These are phyloP conservation scores for Pichia sp. DNA, from an alignment of 1,139 yeast species.

Conservation along the genomic window DNA sequence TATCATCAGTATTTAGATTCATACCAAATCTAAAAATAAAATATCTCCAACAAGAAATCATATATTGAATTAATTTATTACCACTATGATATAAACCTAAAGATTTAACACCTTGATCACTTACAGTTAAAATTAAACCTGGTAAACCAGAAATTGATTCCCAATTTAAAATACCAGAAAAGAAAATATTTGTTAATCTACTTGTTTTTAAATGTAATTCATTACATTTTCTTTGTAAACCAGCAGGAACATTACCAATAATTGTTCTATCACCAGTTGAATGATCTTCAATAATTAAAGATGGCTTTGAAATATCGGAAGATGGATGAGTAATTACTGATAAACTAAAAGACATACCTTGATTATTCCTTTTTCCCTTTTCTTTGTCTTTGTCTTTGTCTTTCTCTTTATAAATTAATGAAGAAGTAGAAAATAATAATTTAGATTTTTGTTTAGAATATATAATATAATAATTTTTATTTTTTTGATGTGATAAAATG, in stretches of 20 bases:
- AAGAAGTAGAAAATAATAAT: too few relatives aligned
- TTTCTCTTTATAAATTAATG: too few relatives aligned
- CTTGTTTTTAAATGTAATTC: slow-evolving; percentile 48
- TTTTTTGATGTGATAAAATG: neutral
- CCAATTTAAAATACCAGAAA: slow-evolving; percentile 77
- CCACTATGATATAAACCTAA: slow-evolving; percentile 41
- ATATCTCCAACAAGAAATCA: slow-evolving; percentile 75
- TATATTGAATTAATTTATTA: slow-evolving; percentile 40
- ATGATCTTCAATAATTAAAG: slow-evolving; percentile 29
- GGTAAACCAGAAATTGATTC: slow-evolving; percentile 79
- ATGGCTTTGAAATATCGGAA: slow-evolving; percentile 26
- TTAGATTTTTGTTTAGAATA: too few relatives aligned
- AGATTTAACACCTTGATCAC: slow-evolving; percentile 65
- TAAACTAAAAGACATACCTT: slow-evolving; percentile 27
- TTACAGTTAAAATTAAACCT: slow-evolving; percentile 77
- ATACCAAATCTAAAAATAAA: slow-evolving; percentile 84
- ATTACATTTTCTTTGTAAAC: slow-evolving; percentile 67
- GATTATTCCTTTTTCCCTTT: neutral
- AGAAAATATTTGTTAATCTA: slow-evolving; percentile 57
- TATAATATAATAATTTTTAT: neutral
- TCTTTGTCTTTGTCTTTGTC: neutral
- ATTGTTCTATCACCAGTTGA: slow-evolving; percentile 55
- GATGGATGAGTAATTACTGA: slow-evolving; percentile 29
- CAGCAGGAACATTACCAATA: slow-evolving; percentile 81
- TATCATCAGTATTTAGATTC: slow-evolving; percentile 37